Percentiles rank a stretch among this genome's conserved stretches.
Conservation (phyloP, 768 basidiomycete species). For the Clitopilus hobsonii region DNA sequence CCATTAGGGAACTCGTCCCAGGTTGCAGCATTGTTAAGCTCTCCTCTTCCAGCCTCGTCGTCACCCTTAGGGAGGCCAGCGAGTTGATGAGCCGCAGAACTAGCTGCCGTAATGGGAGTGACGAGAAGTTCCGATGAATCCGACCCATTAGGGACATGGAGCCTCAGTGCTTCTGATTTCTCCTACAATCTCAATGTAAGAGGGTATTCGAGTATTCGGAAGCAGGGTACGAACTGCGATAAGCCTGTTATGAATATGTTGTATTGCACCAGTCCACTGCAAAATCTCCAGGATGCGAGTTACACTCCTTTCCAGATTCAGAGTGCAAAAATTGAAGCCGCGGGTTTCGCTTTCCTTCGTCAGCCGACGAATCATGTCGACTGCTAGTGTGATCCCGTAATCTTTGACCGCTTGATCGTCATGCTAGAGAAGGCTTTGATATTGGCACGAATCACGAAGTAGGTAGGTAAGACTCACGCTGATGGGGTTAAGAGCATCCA, state of each 20-base stretch:
- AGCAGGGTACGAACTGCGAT: conserved; percentile 49
- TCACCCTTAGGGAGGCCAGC: conserved; percentile 43
- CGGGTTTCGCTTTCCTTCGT: conserved; percentile 50
- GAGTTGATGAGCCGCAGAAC: conserved; percentile 54
- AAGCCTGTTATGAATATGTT: conserved; percentile 52
- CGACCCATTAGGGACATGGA: conserved; percentile 11
- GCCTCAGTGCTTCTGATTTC: conserved; percentile 8
- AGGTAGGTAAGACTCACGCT: conserved; percentile 43
- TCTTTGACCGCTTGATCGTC: conserved; percentile 94
- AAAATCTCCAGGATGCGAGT: conserved; percentile 78
- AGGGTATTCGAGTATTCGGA: not conserved
- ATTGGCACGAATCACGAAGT: not conserved
- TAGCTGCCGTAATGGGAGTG: conserved; percentile 61
- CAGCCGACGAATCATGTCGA: conserved; percentile 67
- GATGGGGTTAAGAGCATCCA: conserved; percentile 67
- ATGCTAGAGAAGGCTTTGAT: conserved; percentile 42
- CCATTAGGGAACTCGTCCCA: conserved; percentile 99
- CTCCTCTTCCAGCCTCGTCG: conserved; percentile 62
- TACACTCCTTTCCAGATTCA: conserved; percentile 96
- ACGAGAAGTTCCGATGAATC: conserved; percentile 41
- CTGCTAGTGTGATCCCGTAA: conserved; percentile 85
- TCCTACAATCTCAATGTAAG: not conserved
- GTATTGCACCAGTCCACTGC: conserved; percentile 55
- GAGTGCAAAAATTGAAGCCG: conserved; percentile 92
- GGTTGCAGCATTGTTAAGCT: conserved; percentile 69